A percentile compares a stretch with the other conserved stretches of the same genome.
Conservation (phyloP, 2,329 filamentous ascomycete genomes). For the Ambrosiella xylebori region DNA sequence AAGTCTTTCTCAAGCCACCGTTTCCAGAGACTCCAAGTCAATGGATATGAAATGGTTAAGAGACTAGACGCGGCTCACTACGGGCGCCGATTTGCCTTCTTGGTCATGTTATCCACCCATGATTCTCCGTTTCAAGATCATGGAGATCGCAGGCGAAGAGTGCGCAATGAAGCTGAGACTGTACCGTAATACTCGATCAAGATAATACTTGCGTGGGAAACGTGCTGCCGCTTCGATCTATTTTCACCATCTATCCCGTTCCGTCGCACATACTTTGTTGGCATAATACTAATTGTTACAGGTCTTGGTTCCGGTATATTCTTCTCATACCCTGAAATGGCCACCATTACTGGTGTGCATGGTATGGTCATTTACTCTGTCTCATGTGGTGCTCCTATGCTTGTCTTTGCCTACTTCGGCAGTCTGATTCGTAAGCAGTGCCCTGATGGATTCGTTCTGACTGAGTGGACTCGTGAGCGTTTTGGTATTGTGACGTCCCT, state of each 20-base stretch:
- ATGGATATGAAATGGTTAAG: conserved; percentile 1
- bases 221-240: conserved; percentile 68
- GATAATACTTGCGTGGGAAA: conserved; percentile 99
- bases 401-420: conserved; percentile 57
- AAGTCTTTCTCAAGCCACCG: conserved; percentile 6
- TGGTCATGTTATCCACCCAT: conserved; percentile 6
- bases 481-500: conserved; percentile 54
- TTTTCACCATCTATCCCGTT: not conserved
- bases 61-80: conserved; percentile 49
- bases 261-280: conserved; percentile 12
- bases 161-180: conserved; percentile 64
- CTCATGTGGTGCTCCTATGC: conserved; percentile 51
- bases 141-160: conserved; percentile 5
- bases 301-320: conserved; percentile 71
- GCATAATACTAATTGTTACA: conserved; percentile 30
- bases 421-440: conserved; percentile 65
- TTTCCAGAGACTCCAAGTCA: not conserved
- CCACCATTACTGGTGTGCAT: conserved; percentile 62
- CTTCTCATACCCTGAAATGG: conserved; percentile 67
- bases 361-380: conserved; percentile 62
- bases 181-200: conserved; percentile 97
- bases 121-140: not conserved
- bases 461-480: conserved; percentile 66
- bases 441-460: conserved; percentile 69
- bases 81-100: conserved; percentile 46